These are phyloP conservation scores for Lithohypha guttulata DNA, from an alignment of 2,329 filamentous ascomycete genomes.

Conservation along the genomic window DNA sequence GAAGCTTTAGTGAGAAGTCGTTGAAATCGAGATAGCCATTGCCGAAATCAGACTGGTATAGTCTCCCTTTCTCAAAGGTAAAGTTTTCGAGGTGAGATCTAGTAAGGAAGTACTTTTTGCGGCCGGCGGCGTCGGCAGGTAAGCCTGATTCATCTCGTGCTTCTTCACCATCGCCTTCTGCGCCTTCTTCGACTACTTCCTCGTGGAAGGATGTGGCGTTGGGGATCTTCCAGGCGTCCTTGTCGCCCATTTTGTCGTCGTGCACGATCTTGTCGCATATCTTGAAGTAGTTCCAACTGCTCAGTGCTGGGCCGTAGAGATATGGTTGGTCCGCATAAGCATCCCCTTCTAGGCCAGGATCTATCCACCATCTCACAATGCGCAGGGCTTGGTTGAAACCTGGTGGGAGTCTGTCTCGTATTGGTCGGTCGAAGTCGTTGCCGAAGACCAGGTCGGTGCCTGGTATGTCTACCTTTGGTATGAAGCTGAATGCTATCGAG, in stretches of 20 bases:
- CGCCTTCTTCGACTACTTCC: conserved; percentile 55
- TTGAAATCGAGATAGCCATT: conserved; percentile 89
- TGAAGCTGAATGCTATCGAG: conserved; percentile 69
- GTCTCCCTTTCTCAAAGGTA: conserved; percentile 50
- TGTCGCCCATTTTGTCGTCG: conserved; percentile 12
- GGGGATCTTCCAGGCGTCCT: conserved; percentile 18
- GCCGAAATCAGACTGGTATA: conserved; percentile 65
- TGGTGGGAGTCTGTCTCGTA: conserved; percentile 73
- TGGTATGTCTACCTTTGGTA: conserved; percentile 55
- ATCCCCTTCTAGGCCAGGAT: conserved; percentile 83
- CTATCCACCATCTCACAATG: conserved; percentile 81
- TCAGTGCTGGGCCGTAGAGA: conserved; percentile 71
- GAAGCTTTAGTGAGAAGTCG: conserved; percentile 31
- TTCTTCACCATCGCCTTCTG: conserved; percentile 45
- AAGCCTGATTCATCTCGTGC: conserved; percentile 39
- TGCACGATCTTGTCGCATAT: conserved; percentile 31
- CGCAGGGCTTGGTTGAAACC: conserved; percentile 77
- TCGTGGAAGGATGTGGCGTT: conserved; percentile 34
- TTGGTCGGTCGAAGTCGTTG: conserved; percentile 89
- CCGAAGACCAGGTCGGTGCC: conserved; percentile 75
- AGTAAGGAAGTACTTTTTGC: conserved; percentile 52
- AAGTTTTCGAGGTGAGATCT: conserved; percentile 46
- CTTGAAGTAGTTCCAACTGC: conserved; percentile 66
- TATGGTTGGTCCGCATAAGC: conserved; percentile 78
- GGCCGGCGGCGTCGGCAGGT: conserved; percentile 42